Conservation (phyloP, 169 alveolate species). For the Babesia gibsoni region DNA sequence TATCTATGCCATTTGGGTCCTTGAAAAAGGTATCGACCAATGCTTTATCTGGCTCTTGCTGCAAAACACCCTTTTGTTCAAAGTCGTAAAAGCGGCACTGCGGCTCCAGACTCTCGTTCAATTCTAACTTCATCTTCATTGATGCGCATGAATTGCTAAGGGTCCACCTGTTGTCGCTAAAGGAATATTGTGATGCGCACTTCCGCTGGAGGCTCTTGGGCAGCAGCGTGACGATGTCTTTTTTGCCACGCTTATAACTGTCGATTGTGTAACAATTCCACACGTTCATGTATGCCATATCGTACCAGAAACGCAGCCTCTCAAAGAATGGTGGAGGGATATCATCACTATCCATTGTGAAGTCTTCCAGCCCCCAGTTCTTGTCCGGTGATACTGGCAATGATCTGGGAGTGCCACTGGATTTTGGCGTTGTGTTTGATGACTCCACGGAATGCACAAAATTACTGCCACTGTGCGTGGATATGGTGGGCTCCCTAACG, state of each 20-base stretch:
- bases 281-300: not conserved
- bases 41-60: not conserved
- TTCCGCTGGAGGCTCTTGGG: not conserved
- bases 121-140: not conserved
- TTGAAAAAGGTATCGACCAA: not conserved
- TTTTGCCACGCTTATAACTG: not conserved
- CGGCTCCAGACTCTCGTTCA: conserved; percentile 7
- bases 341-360: not conserved
- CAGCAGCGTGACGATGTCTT: not conserved
- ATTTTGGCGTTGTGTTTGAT: no score
- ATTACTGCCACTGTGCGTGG: no score
- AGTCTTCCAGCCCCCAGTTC: conserved; percentile 3
- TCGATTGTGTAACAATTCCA: conserved; percentile 10
- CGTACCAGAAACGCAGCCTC: conserved; percentile 12
- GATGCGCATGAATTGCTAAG: conserved; percentile 1
- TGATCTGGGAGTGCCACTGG: not conserved
- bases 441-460: no score
- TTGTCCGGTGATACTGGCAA: not conserved
- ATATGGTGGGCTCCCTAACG: not conserved
- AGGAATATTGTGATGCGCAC: not conserved
- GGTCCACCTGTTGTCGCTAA: not conserved
- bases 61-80: not conserved
- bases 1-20: not conserved
- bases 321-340: conserved; percentile 1
- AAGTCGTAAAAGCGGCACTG: conserved; percentile 6